Evolutionary conservation across 352 stramenopile species (phyloP).

Genomic region (Bremia lactucae): DNA sequence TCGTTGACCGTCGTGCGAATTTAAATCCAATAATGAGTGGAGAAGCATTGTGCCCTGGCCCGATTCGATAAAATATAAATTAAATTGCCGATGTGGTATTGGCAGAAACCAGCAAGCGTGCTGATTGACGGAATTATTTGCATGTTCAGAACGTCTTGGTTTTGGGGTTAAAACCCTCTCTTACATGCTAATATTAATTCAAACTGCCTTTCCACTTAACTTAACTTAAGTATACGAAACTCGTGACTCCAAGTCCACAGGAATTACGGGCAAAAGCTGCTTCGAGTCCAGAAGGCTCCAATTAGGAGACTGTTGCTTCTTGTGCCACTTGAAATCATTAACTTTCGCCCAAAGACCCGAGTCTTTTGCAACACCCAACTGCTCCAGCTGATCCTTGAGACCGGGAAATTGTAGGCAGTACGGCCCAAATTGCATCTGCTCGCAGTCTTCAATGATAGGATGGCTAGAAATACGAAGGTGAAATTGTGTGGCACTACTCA

Average conservation of each 20-base stretch:
- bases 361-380: constrained; percentile 37
- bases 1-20: constrained; percentile 37
- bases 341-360: constrained; percentile 77
- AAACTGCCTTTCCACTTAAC: too few species aligned
- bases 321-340: constrained; percentile 90
- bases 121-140: too few species aligned
- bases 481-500: constrained; percentile 55
- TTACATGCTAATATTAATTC: too few species aligned
- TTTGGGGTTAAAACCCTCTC: too few species aligned
- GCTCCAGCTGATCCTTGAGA: constrained; percentile 50
- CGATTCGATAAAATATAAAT: constrained; percentile 36
- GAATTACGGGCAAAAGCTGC: constrained; percentile 27
- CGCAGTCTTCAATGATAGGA: constrained; percentile 88
- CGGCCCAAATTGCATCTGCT: constrained; percentile 67
- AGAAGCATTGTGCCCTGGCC: constrained; percentile 11
- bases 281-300: constrained; percentile 62
- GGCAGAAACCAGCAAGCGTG: too few species aligned
- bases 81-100: too few species aligned
- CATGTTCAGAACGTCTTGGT: too few species aligned
- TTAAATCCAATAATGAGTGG: constrained; percentile 59
- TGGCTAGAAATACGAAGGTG: constrained; percentile 75
- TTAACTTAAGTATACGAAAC: constrained; percentile 31
- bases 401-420: constrained; percentile 59
- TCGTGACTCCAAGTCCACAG: constrained; percentile 20
- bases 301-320: constrained; percentile 77